These are phyloP conservation scores for Gynandropsis gynandra DNA, from an alignment of 345 rosid genomes.

Conservation along the genomic window DNA sequence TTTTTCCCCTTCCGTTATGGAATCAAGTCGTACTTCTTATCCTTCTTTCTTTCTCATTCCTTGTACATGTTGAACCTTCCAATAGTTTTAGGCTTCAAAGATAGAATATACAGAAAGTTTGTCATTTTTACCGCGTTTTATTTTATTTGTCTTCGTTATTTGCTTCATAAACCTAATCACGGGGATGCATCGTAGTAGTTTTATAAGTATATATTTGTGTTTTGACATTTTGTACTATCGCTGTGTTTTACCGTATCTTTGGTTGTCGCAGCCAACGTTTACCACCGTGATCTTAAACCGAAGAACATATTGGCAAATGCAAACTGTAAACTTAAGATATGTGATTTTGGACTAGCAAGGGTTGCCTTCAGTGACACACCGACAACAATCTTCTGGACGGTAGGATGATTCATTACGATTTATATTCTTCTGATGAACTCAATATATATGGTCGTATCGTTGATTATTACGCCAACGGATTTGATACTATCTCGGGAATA, in stretches of 20 bases:
- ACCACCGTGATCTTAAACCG: constrained; percentile 40
- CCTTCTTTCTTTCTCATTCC: too few relatives aligned
- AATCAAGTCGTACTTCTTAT: too few relatives aligned
- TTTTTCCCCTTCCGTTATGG: not conserved
- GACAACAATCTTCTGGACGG: constrained; percentile 89
- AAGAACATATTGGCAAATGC: constrained; percentile 98
- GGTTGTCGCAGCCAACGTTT: constrained; percentile 72
- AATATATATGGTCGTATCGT: too few relatives aligned
- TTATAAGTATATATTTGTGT: constrained; percentile 18
- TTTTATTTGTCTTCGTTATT: too few relatives aligned
- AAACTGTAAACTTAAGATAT: constrained; percentile 88
- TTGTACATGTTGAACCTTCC: too few relatives aligned
- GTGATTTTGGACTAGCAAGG: constrained; percentile 95
- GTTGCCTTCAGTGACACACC: constrained; percentile 93
- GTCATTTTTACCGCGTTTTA: too few relatives aligned
- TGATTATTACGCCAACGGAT: too few relatives aligned
- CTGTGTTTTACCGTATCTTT: not conserved
- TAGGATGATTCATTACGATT: constrained; percentile 23
- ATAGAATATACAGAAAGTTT: too few relatives aligned
- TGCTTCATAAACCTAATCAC: too few relatives aligned
- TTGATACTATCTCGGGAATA: too few relatives aligned
- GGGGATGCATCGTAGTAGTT: too few relatives aligned
- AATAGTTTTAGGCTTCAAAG: too few relatives aligned
- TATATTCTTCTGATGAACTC: not conserved
- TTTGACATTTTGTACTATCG: not conserved